phyloP scores from a whole-genome alignment of 345 rosid genomes.

The Boechera retrofracta region DNA sequence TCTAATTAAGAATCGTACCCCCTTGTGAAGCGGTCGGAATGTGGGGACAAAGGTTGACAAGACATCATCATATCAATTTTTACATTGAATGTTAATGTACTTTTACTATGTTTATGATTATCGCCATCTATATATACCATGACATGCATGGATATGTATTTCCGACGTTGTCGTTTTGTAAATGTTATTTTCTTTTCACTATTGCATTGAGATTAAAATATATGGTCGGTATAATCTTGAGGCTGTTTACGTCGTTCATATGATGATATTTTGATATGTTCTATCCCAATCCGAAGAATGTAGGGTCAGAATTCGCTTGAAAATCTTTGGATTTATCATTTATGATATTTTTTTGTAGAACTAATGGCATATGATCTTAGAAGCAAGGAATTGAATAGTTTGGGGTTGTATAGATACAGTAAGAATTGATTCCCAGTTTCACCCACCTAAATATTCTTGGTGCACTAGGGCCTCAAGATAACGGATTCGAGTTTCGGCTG shows the following conservation, averaged over 20 bases:
- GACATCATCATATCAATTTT: conserved; percentile 31
- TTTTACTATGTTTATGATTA: conserved; percentile 34
- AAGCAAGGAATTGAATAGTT: background rate
- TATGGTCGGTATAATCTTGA: background rate
- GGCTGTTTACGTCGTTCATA: background rate
- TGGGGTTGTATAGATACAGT: background rate
- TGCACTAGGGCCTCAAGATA: too few relatives aligned
- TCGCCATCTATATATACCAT: conserved; percentile 3
- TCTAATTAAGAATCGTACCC: conserved; percentile 32
- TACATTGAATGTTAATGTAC: conserved; percentile 29
- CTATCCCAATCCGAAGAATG: background rate
- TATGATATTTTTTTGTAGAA: background rate
- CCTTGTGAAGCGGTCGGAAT: conserved; percentile 42
- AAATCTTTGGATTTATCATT: background rate
- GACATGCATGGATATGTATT: conserved; percentile 41
- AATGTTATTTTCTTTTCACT: conserved; percentile 25
- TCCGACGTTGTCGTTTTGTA: conserved; percentile 40
- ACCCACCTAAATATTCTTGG: background rate
- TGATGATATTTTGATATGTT: background rate
- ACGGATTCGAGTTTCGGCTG: background rate
- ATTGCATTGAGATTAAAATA: conserved; percentile 11
- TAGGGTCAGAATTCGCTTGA: background rate
- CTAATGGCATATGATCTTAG: background rate
- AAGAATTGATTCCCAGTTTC: background rate
- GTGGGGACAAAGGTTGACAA: conserved; percentile 42